These are phyloP conservation scores for Fusarium virguliforme DNA, from an alignment of 2,329 filamentous ascomycete genomes.

Conservation along the genomic window DNA sequence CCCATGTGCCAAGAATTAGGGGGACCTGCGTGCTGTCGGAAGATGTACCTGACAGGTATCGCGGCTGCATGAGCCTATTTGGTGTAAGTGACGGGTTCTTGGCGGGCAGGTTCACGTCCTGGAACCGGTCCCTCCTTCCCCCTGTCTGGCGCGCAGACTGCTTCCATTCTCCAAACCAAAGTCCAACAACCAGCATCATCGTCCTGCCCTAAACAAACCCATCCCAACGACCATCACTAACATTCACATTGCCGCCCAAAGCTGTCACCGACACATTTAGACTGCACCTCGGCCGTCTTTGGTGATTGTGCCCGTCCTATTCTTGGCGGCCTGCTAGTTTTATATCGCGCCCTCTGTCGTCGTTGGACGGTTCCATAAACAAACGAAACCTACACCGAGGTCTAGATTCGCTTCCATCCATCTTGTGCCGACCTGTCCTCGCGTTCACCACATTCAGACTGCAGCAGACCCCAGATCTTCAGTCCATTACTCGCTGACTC, in stretches of 20 bases:
- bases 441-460: slow-evolving; percentile 12
- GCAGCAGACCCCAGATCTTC: slow-evolving; percentile 31
- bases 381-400: slow-evolving; percentile 14
- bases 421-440: background rate
- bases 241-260: slow-evolving; percentile 21
- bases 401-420: slow-evolving; percentile 3
- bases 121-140: slow-evolving; percentile 25
- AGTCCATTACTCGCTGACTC: slow-evolving; percentile 40
- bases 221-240: slow-evolving; percentile 33
- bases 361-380: slow-evolving; percentile 13
- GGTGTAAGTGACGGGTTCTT: slow-evolving; percentile 44
- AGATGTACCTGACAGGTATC: slow-evolving; percentile 5
- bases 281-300: background rate
- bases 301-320: background rate
- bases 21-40: background rate
- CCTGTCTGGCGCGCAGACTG: background rate
- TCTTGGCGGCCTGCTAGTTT: slow-evolving; percentile 15
- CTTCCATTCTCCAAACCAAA: slow-evolving; percentile 17
- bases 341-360: background rate
- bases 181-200: slow-evolving; percentile 39
- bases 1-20: background rate
- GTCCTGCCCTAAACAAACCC: slow-evolving; percentile 15
- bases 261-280: slow-evolving; percentile 1
- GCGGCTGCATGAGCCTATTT: slow-evolving; percentile 12
- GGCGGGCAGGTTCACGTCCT: slow-evolving; percentile 25